Evolutionary conservation across 2,329 filamentous ascomycete genomes (phyloP), one percentile per base, ranked within the genome.

Genomic region (Septoria petroselini): DNA sequence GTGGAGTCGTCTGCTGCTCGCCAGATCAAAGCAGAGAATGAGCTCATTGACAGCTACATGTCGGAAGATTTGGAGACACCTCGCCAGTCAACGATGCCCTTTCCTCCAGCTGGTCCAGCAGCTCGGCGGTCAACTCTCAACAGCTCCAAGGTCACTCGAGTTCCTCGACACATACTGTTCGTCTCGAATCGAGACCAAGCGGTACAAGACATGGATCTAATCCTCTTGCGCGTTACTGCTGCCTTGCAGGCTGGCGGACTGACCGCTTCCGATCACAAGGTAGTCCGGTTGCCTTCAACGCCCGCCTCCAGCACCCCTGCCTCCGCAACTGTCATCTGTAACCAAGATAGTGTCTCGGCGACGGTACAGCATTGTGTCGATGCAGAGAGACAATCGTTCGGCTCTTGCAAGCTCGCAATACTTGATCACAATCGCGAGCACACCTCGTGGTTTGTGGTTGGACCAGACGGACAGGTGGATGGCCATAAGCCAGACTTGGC

Each of bases 11-110:
- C 44, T 31, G 34, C 48, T 11, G 41, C 46, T 12, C 45, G 43
- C 34, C 51, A 60, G 50, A 25, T 48, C 19, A 52, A 58, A 19
- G 47, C 45, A 11, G 61, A 61, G 54, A 60, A 61, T 25, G 59
- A 61, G 27, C 41, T 58, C 41, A 48, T 61, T 18, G 55, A 64
- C 41, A 64, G 60, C 52, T 64, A 60, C 51, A 53, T 60, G 25
- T 58, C 59, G 2, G 64, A 66, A 2, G 61, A 66, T 27, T 51
- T 64, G 11, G 64, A 65, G 50, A 67, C 65, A 7, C 65, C 65
- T 7, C 59, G 59, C 11, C 64, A 65, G 41, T 67, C 64, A 1
- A 58, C 58, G 15, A 54, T 61, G 9, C 35, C 41, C 27, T 46
- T 35, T 9, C 39, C 14, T 19, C 40, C 27, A 18, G 15, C 41